Evolutionary conservation across 2,329 filamentous ascomycete species (phyloP).

Genomic region (Paraphaeosphaeria sporulosa): DNA sequence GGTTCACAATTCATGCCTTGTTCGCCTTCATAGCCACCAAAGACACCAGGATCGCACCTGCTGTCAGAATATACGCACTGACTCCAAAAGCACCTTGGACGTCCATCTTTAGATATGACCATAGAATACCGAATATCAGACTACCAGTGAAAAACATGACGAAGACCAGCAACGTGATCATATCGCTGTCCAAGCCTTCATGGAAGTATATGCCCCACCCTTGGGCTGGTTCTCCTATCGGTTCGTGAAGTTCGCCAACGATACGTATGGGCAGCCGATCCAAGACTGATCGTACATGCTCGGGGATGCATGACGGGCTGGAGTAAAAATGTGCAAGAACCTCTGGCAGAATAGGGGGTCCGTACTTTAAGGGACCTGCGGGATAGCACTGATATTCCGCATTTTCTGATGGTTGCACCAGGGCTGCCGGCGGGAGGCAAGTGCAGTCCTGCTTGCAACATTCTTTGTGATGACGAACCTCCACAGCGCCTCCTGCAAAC

Average conservation of each 20-base stretch:
- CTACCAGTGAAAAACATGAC: conserved; percentile 26
- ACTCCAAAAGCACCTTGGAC: conserved; percentile 24
- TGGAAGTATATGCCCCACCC: conserved; percentile 37
- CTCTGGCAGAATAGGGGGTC: conserved; percentile 30
- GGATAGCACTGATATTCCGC: conserved; percentile 35
- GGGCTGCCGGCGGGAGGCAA: conserved; percentile 29
- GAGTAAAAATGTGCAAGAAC: conserved; percentile 29
- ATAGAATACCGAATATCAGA: conserved; percentile 31
- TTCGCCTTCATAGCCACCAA: conserved; percentile 9
- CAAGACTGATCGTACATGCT: conserved; percentile 28
- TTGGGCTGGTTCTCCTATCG: conserved; percentile 28
- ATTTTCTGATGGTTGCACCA: conserved; percentile 28
- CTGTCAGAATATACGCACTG: conserved; percentile 10
- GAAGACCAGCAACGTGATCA: conserved; percentile 23
- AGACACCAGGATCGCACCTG: conserved; percentile 2
- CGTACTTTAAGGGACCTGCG: conserved; percentile 21
- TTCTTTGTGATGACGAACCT: conserved; percentile 25
- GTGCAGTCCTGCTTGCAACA: conserved; percentile 28
- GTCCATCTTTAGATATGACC: conserved; percentile 32
- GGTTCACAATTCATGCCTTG: background rate
- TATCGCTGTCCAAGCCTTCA: conserved; percentile 31
- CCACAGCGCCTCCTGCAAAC: conserved; percentile 27
- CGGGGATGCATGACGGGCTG: conserved; percentile 23
- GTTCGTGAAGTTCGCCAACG: conserved; percentile 25
- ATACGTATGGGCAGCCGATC: conserved; percentile 33